Base-by-base conservation (phyloP, 2,329 filamentous ascomycete species). In the Pseudopithomyces chartarum region DNA sequence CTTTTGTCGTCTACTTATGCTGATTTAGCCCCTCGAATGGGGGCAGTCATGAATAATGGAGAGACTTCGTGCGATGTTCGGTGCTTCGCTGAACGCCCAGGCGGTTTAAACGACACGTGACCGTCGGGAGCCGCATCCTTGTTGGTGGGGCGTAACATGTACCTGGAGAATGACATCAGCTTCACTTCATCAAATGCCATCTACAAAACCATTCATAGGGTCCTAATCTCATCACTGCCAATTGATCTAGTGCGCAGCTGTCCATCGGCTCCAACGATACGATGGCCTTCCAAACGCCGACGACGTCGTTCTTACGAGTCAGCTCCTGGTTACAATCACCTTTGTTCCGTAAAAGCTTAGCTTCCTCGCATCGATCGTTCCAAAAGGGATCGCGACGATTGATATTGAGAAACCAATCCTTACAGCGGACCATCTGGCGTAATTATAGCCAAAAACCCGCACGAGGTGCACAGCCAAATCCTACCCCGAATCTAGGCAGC, bases 401-500 rank as follows among this genome's bases (percentile, higher is more conserved):
- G 5, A 0, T n/a, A 10, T 8, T 11, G 2, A 42, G n/a, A 2
- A 34, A 17, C 20, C 32, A 19, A 2, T 7, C 11, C 33, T 13
- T 26, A 29, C n/a, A 6, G n/a, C 23, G 48, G n/a, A 6, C 6
- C 11, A 22, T 51, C 38, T 23, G 38, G 13, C 26, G 48, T 4
- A 51, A 34, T 17, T 53, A 53, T 22, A 53, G 42, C 43, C 15
- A 32, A 22, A 47, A 46, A n/a, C 33, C 33, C 12, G n/a, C 29
- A 15, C 3, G 32, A 22, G 29, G 44, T 32, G 26, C 51, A 17
- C 38, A 22, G 23, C 66, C 62, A n/a, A 64, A 74, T 51, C 66
- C 69, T 10, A 62, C 62, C 50, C 60, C 70, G 57, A 42, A 73
- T 62, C 47, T 70, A 66, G 62, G 61, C 23, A 66, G 59, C 38